Evolutionary conservation across 805 yeast species (phyloP).

Genomic region (fission yeast (Schizosaccharomyces pombe)): DNA sequence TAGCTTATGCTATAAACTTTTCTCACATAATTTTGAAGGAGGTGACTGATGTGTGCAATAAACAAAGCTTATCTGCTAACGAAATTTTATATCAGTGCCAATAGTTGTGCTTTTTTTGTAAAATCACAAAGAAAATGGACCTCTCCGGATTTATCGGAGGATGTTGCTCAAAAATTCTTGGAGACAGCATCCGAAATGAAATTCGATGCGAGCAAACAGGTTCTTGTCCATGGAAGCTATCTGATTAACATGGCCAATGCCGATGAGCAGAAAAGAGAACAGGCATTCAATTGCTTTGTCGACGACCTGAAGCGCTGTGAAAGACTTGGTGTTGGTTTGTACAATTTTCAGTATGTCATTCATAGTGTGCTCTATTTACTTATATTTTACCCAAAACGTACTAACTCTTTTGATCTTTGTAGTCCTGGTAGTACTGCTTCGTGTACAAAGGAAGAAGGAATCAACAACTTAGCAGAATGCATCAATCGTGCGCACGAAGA

Average conservation of each 20-base stretch:
- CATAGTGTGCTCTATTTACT: too few relatives aligned
- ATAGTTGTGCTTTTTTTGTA: conserved; percentile 72
- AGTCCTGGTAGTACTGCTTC: conserved; percentile 18
- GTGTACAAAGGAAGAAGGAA: conserved; percentile 34
- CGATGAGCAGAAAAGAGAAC: conserved; percentile 50
- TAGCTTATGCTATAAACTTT: too few relatives aligned
- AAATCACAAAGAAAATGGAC: conserved; percentile 84
- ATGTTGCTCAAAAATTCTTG: conserved; percentile 45
- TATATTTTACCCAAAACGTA: not conserved
- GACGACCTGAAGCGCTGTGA: conserved; percentile 84
- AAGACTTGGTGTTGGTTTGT: conserved; percentile 54
- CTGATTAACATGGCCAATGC: conserved; percentile 85
- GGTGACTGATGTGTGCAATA: too few relatives aligned
- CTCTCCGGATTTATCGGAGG: conserved; percentile 47
- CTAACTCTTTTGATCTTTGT: not conserved
- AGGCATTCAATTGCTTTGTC: conserved; percentile 51
- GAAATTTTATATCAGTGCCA: conserved; percentile 22
- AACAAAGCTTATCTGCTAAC: not conserved
- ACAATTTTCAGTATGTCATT: conserved; percentile 48
- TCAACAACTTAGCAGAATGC: conserved; percentile 47
- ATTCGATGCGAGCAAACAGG: conserved; percentile 53
- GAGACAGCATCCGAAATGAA: conserved; percentile 35
- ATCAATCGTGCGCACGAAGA: conserved; percentile 55
- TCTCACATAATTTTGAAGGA: too few relatives aligned
- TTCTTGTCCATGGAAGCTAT: conserved; percentile 86